phyloP scores from a whole-genome alignment of 306 rosid genomes.

The Lablab purpureus region DNA sequence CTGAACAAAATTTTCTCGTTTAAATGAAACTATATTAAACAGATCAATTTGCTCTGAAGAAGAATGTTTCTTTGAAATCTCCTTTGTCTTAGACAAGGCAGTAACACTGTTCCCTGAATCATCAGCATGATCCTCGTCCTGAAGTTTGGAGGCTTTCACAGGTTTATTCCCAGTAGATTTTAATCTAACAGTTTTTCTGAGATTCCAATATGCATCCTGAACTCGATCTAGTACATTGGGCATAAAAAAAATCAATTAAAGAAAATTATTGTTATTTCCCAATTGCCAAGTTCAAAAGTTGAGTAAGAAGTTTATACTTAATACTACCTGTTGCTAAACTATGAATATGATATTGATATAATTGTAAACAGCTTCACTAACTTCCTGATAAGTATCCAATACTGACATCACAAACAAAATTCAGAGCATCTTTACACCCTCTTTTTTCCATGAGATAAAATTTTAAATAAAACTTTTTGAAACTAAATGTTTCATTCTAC shows the following conservation, averaged over 20 bases:
- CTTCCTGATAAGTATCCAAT: constrained; percentile 18
- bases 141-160: constrained; percentile 49
- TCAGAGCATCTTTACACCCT: background rate
- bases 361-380: constrained; percentile 22
- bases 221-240: constrained; percentile 65
- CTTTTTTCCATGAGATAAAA: background rate
- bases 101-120: constrained; percentile 46
- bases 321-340: constrained; percentile 20
- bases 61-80: constrained; percentile 46
- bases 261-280: background rate
- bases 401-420: constrained; percentile 14
- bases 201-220: constrained; percentile 78
- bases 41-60: constrained; percentile 57
- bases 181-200: constrained; percentile 58
- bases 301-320: background rate
- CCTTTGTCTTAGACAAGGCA: constrained; percentile 44
- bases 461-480: background rate
- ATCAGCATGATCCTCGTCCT: constrained; percentile 49
- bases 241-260: constrained; percentile 24
- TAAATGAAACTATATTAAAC: constrained; percentile 64
- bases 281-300: constrained; percentile 22
- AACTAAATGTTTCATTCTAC: background rate
- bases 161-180: constrained; percentile 51
- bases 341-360: background rate
- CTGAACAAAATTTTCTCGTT: constrained; percentile 73